Base-by-base conservation (phyloP, 805 yeast species). In the Candida caryicola region DNA sequence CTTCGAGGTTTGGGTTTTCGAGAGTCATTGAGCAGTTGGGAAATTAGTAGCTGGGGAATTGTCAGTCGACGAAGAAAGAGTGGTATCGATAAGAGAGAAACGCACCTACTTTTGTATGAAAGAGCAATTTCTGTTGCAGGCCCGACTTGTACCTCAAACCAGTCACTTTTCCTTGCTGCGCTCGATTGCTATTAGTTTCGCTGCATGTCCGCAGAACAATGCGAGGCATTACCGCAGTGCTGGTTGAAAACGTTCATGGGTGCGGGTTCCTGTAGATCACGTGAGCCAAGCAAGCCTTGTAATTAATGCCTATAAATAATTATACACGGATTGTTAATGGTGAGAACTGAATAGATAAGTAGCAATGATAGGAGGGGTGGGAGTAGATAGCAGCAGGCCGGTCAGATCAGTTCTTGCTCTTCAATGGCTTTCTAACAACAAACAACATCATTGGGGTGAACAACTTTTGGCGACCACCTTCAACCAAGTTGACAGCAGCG, bases 391-490 rank as follows among this genome's bases (percentile, higher is more conserved):
- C n/a, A n/a, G n/a, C n/a, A n/a, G n/a, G n/a, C n/a, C n/a, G n/a
- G n/a, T n/a, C n/a, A n/a, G n/a, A n/a, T n/a, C n/a, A n/a, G n/a
- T 40, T 33, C 18, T 41, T 38, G 16, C 39, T 43, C 29, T 53
- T 49, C 43, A 49, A 46, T 48, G 98, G 98, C 71, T 91, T 91
- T 71, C 78, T 83, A 52, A 78, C 89, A 49, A 93, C 79, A 60
- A 81, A 91, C 61, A 93, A 75, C 93, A 88, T 85, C 99, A 93
- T 93, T 56, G 99, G 99, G 29, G 98, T 91, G 72, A 93, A 93
- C 50, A 93, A 74, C 55, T 85, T 82, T 64, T 83, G 75, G 66
- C 75, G 76, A 62, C 96, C 99, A 66, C 99, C 99, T 40, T 81
- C 85, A 41, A 90, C 96, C 57, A 93, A 77, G 64, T 89, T 90